These are phyloP conservation scores for Puccinellia tenuiflora DNA, from an alignment of 176 grass and related monocot genomes.

Conservation along the genomic window DNA sequence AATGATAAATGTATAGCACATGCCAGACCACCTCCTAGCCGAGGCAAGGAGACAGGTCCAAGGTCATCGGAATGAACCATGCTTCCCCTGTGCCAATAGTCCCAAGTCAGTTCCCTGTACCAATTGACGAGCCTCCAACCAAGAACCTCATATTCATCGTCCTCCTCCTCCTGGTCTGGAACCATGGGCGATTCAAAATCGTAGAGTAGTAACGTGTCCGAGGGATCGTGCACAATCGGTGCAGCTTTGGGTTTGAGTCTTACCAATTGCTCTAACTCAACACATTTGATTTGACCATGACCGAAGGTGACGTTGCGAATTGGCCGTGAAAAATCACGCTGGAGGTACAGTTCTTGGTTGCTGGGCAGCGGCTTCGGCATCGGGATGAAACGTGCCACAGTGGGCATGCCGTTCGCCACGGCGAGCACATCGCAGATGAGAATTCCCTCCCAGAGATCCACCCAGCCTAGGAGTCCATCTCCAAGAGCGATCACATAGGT, in stretches of 20 bases:
- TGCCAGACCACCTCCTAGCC: neutral
- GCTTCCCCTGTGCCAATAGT: neutral
- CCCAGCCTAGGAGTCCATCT: neutral
- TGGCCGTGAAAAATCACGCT: too few relatives aligned
- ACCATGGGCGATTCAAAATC: neutral
- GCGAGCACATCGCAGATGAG: neutral
- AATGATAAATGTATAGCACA: neutral
- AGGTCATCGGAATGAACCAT: neutral
- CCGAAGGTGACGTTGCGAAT: neutral
- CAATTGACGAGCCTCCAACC: neutral
- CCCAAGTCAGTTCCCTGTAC: neutral
- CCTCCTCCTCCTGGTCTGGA: neutral
- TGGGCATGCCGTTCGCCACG: neutral
- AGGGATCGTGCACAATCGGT: neutral
- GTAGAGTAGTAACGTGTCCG: neutral
- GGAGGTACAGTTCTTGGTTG: neutral
- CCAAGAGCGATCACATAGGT: neutral
- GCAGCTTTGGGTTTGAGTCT: neutral
- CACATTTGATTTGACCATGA: neutral
- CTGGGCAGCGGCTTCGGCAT: neutral
- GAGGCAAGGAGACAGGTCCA: neutral
- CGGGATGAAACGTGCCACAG: neutral
- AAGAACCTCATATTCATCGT: neutral
- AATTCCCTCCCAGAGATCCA: neutral
- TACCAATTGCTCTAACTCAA: neutral